A percentile compares a stretch with the other conserved stretches of the same genome.
Conservation (phyloP, 441 rosid species). For the Erysimum cheiri region DNA sequence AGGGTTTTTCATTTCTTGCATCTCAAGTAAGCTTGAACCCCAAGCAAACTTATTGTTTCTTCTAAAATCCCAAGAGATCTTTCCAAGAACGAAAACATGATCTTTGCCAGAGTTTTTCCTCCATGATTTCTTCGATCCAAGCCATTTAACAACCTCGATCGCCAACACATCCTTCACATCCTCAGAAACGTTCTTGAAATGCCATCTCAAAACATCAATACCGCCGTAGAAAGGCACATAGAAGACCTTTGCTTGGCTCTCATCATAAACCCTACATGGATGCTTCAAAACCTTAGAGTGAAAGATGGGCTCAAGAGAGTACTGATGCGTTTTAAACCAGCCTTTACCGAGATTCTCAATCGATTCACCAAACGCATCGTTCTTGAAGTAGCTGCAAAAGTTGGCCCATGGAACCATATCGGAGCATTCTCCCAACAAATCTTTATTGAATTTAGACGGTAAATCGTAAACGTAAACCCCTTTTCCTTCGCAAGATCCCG, state of each 20-base stretch:
- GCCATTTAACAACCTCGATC: conserved; percentile 74
- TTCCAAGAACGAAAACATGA: conserved; percentile 84
- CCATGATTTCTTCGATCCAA: conserved; percentile 64
- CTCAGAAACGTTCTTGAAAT: conserved; percentile 77
- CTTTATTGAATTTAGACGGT: conserved; percentile 82
- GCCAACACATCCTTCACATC: conserved; percentile 71
- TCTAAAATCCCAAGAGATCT: conserved; percentile 91
- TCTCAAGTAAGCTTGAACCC: conserved; percentile 74
- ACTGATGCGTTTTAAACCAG: conserved; percentile 81
- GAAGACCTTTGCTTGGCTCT: conserved; percentile 69
- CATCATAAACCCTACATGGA: conserved; percentile 75
- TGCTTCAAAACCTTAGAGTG: conserved; percentile 74
- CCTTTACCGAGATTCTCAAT: conserved; percentile 62
- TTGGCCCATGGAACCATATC: conserved; percentile 87
- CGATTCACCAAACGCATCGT: conserved; percentile 63
- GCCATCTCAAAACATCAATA: conserved; percentile 86
- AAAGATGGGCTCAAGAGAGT: conserved; percentile 80
- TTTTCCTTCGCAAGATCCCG: conserved; percentile 54
- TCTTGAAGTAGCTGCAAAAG: conserved; percentile 59
- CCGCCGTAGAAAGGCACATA: conserved; percentile 89
- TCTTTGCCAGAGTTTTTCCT: conserved; percentile 63
- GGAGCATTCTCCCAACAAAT: conserved; percentile 71
- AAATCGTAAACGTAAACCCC: conserved; percentile 80
- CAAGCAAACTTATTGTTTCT: conserved; percentile 55
- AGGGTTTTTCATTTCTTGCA: conserved; percentile 80